Conservation (phyloP, 1,284 basidiomycete species). For the Tetrapyrgos nigripes region DNA sequence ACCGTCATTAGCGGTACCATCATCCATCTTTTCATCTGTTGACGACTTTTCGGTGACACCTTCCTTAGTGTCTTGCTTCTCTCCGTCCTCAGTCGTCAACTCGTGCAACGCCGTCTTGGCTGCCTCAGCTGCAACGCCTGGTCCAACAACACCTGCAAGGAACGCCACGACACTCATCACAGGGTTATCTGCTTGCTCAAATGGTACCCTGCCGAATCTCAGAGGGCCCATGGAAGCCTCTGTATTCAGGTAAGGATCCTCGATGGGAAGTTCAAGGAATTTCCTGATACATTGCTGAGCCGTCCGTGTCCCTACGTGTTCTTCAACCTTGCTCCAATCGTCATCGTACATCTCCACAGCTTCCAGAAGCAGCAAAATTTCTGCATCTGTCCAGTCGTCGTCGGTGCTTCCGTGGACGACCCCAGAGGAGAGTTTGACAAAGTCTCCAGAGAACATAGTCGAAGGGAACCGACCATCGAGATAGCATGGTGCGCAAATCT, state of each 20-base stretch:
- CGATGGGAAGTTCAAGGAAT: slow-evolving; percentile 96
- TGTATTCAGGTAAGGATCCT: slow-evolving; percentile 86
- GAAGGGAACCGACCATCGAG: slow-evolving; percentile 96
- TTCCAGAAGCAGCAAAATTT: slow-evolving; percentile 88
- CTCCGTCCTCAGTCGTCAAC: slow-evolving; percentile 64
- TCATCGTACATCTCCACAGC: slow-evolving; percentile 98
- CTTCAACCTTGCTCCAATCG: slow-evolving; percentile 92
- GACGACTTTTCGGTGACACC: slow-evolving; percentile 28
- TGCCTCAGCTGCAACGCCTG: slow-evolving; percentile 91
- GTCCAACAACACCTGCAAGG: slow-evolving; percentile 91
- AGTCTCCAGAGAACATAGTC: slow-evolving; percentile 97
- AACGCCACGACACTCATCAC: slow-evolving; percentile 99
- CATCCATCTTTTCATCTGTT: slow-evolving; percentile 26
- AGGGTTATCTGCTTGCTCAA: slow-evolving; percentile 95
- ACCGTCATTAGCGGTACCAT: slow-evolving; percentile 13
- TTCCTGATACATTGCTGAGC: slow-evolving; percentile 96
- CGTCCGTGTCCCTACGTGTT: slow-evolving; percentile 90
- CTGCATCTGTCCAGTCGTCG: slow-evolving; percentile 92
- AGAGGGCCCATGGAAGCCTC: slow-evolving; percentile 84
- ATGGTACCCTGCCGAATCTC: slow-evolving; percentile 83
- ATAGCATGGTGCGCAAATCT: slow-evolving; percentile 91
- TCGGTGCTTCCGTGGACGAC: slow-evolving; percentile 54
- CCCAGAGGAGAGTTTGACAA: slow-evolving; percentile 82
- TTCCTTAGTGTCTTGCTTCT: slow-evolving; percentile 41
- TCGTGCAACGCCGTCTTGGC: slow-evolving; percentile 90